Evolutionary conservation across 345 rosid genomes (phyloP).

Genomic region (Eucalyptus pauciflora): DNA sequence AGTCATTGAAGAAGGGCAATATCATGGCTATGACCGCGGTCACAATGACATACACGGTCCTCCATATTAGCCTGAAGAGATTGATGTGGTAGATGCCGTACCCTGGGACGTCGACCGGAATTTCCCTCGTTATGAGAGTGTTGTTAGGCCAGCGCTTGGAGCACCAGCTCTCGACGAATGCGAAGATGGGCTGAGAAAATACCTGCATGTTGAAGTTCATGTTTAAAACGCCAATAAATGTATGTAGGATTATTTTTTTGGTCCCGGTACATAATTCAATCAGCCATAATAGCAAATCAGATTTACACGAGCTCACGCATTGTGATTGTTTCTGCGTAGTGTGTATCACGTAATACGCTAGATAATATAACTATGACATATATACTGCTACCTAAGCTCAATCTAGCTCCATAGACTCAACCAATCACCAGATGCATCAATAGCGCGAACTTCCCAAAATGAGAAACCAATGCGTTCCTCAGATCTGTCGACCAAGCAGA

Average conservation of each 20-base stretch:
- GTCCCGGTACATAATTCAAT: not conserved
- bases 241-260: not conserved
- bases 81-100: conserved; percentile 34
- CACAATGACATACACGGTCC: conserved; percentile 50
- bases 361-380: not conserved
- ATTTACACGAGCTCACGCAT: not conserved
- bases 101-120: conserved; percentile 19
- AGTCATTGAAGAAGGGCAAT: conserved; percentile 84
- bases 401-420: not conserved
- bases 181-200: conserved; percentile 58
- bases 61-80: conserved; percentile 62
- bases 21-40: conserved; percentile 68
- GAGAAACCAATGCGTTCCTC: not conserved
- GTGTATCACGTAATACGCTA: not conserved
- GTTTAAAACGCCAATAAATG: not conserved
- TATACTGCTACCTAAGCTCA: not conserved
- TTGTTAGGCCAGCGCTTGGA: conserved; percentile 43
- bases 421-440: not conserved
- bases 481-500: not conserved
- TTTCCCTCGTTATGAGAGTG: conserved; percentile 46
- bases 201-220: conserved; percentile 25
- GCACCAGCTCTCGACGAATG: conserved; percentile 43
- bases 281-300: not conserved
- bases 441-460: not conserved
- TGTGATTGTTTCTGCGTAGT: not conserved